These are phyloP conservation scores for Didymella glomerata DNA, from an alignment of 2,329 filamentous ascomycete genomes.

Conservation along the genomic window DNA sequence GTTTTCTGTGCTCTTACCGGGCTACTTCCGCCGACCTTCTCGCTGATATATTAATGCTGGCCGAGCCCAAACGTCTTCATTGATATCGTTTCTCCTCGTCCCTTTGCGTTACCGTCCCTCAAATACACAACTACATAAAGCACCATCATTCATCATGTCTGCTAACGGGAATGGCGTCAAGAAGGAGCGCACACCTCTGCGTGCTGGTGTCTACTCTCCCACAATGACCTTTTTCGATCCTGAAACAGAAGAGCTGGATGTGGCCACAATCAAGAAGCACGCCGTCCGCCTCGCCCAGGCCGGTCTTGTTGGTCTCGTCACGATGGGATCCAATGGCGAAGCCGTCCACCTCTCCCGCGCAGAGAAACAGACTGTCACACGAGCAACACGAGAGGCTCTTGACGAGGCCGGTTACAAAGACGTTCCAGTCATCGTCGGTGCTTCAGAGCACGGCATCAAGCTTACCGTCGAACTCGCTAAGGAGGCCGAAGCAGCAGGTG, in stretches of 20 bases:
- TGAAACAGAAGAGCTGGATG: slow-evolving; percentile 83
- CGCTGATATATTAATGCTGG: slow-evolving; percentile 52
- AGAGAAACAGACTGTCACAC: slow-evolving; percentile 78
- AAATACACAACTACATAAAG: slow-evolving; percentile 21
- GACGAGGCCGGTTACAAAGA: slow-evolving; percentile 79
- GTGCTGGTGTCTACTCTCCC: slow-evolving; percentile 85
- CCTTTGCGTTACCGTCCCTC: slow-evolving; percentile 16
- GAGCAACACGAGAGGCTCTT: slow-evolving; percentile 80
- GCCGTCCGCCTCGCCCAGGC: slow-evolving; percentile 78
- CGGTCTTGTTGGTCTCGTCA: slow-evolving; percentile 82
- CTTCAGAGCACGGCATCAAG: slow-evolving; percentile 81
- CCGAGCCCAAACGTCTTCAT: slow-evolving; percentile 33
- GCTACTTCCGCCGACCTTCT: slow-evolving; percentile 47
- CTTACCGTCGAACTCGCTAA: slow-evolving; percentile 80
- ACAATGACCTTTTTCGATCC: slow-evolving; percentile 92
- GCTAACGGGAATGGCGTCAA: slow-evolving; percentile 50
- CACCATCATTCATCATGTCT: slow-evolving; percentile 32
- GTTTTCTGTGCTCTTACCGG: slow-evolving; percentile 39
- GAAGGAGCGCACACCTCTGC: slow-evolving; percentile 65
- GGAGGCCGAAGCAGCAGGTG: slow-evolving; percentile 72
- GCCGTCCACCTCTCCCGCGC: slow-evolving; percentile 82
- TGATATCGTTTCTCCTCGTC: slow-evolving; percentile 29
- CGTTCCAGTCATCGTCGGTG: slow-evolving; percentile 83
- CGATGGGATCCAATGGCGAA: slow-evolving; percentile 91
- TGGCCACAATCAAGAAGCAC: slow-evolving; percentile 80